These are phyloP conservation scores for Umbilicaria muhlenbergii DNA, from an alignment of 495 filamentous ascomycete species.

Conservation along the genomic window DNA sequence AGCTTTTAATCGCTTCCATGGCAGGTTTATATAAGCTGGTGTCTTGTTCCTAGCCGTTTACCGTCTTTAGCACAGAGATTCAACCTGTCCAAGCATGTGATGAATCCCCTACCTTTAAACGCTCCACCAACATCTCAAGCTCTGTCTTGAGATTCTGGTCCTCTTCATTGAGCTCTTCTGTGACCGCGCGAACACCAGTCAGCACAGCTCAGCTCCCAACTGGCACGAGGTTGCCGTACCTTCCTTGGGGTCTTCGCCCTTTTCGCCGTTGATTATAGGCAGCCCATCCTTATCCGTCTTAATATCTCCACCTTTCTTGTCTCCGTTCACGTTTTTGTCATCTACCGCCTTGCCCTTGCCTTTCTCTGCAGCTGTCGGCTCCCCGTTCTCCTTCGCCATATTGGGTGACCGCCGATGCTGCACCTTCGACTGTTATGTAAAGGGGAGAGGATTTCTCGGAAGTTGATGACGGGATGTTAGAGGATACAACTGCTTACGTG, in stretches of 20 bases:
- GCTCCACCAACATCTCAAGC: constrained; percentile 95
- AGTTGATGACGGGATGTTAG: no score
- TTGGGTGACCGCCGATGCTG: constrained; percentile 8
- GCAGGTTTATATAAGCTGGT: constrained; percentile 78
- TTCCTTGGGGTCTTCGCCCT: constrained; percentile 46
- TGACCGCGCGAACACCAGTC: constrained; percentile 16
- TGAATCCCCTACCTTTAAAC: constrained; percentile 55
- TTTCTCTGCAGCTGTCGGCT: constrained; percentile 73
- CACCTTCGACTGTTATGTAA: neutral
- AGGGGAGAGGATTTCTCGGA: no score
- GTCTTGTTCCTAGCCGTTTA: constrained; percentile 55
- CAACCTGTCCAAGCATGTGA: neutral
- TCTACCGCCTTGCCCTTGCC: constrained; percentile 83
- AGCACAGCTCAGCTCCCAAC: constrained; percentile 3
- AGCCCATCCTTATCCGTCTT: constrained; percentile 54
- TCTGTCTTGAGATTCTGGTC: constrained; percentile 96
- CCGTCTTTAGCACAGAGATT: constrained; percentile 6
- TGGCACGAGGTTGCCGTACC: constrained; percentile 22
- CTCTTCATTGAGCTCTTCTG: constrained; percentile 90
- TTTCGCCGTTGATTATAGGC: constrained; percentile 56
- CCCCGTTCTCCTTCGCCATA: constrained; percentile 90
- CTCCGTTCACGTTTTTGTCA: constrained; percentile 37
- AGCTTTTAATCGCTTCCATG: constrained; percentile 87
- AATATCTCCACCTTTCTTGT: constrained; percentile 47
- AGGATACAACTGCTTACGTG: no score